phyloP scores from a whole-genome alignment of 305 asterid genomes.

The Ilex paraguariensis region DNA sequence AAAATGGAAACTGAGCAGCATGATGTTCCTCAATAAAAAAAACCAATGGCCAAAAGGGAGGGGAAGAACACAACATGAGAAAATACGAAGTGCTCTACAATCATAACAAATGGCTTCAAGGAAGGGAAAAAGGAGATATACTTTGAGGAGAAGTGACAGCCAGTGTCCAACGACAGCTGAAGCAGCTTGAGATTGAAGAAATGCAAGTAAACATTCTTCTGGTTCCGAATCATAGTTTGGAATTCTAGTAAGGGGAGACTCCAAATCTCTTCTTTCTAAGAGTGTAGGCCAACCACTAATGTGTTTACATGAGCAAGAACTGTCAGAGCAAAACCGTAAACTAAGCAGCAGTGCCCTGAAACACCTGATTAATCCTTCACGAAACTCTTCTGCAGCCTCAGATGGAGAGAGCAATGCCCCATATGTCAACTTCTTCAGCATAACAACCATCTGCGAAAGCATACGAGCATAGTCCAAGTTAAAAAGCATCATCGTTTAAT shows the following conservation, averaged over 20 bases:
- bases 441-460: constrained; percentile 59
- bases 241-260: constrained; percentile 23
- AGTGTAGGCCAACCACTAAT: constrained; percentile 40
- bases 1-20: constrained; percentile 2
- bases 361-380: constrained; percentile 83
- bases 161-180: constrained; percentile 97
- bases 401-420: constrained; percentile 80
- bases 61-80: constrained; percentile 15
- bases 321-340: constrained; percentile 56
- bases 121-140: constrained; percentile 8
- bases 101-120: too few species aligned
- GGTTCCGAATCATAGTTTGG: constrained; percentile 24
- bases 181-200: constrained; percentile 89
- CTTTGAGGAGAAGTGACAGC: constrained; percentile 96
- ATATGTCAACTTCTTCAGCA: constrained; percentile 71
- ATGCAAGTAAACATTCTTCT: constrained; percentile 65
- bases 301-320: constrained; percentile 69
- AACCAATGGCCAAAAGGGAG: constrained; percentile 9
- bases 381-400: constrained; percentile 96
- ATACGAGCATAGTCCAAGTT: constrained; percentile 9
- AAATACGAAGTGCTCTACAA: too few species aligned
- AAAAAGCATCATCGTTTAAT: constrained; percentile 9
- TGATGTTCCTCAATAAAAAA: constrained; percentile 10
- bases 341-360: constrained; percentile 69
- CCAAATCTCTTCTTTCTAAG: constrained; percentile 32